These are phyloP conservation scores for Tillandsia fasciculata DNA, from an alignment of 176 grass and related monocot genomes.

Conservation along the genomic window DNA sequence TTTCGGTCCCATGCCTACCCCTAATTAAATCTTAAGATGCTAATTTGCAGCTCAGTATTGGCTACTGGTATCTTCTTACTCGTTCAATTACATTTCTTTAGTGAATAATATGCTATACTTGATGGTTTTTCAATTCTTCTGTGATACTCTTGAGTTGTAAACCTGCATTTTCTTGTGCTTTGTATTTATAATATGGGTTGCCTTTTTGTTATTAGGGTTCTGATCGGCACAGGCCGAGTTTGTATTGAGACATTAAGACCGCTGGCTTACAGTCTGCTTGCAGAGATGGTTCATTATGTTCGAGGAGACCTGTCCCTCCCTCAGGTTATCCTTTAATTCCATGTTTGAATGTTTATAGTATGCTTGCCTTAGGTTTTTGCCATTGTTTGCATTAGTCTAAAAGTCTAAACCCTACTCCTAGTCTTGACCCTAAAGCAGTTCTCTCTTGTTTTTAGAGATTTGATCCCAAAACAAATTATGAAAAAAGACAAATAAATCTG, in stretches of 20 bases:
- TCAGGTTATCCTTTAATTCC: conserved; percentile 46
- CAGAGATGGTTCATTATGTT: conserved; percentile 98
- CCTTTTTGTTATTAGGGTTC: conserved; percentile 51
- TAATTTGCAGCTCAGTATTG: neutral
- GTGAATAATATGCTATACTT: neutral
- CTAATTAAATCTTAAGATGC: neutral
- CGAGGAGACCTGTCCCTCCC: conserved; percentile 53
- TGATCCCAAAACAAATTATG: no score
- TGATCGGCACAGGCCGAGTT: conserved; percentile 90
- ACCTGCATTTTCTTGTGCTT: neutral
- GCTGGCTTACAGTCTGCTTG: conserved; percentile 91
- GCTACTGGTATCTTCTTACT: neutral
- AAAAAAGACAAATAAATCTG: no score
- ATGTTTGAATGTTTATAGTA: conserved; percentile 43
- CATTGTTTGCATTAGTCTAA: no score
- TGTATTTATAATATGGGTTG: neutral
- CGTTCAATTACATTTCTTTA: neutral
- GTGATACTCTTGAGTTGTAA: neutral
- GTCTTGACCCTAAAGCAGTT: no score
- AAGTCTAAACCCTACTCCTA: no score
- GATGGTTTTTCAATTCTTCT: neutral
- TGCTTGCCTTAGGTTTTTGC: neutral
- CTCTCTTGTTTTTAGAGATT: no score
- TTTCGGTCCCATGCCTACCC: neutral
- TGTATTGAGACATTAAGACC: conserved; percentile 91